A percentile compares a stretch with the other conserved stretches of the same genome.
Evolutionary conservation across 2,329 filamentous ascomycete species (phyloP).

Genomic region (Septoria petroselini): DNA sequence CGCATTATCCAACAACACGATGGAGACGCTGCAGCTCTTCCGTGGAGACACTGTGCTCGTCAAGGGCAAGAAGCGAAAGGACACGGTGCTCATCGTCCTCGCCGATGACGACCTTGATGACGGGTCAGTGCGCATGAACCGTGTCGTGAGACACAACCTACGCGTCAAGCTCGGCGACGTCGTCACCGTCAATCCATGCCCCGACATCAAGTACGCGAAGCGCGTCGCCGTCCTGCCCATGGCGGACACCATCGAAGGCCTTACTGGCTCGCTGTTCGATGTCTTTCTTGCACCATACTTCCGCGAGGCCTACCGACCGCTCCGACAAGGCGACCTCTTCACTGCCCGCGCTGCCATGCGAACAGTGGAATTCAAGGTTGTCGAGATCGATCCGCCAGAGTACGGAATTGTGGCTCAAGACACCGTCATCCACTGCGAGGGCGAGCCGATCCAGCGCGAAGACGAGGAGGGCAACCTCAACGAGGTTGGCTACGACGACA

Average conservation of each 20-base stretch:
- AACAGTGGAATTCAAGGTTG: constrained; percentile 99
- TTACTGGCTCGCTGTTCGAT: constrained; percentile 96
- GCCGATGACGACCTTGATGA: constrained; percentile 98
- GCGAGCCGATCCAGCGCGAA: constrained; percentile 93
- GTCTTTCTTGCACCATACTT: constrained; percentile 99
- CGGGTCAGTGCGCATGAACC: constrained; percentile 94
- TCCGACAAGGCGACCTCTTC: constrained; percentile 96
- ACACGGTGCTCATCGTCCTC: constrained; percentile 95
- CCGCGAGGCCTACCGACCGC: constrained; percentile 95
- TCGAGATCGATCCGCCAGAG: constrained; percentile 96
- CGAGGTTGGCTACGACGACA: constrained; percentile 98
- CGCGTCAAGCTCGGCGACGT: constrained; percentile 98
- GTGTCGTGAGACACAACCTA: constrained; percentile 96
- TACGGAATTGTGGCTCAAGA: constrained; percentile 98
- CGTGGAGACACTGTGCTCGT: constrained; percentile 96
- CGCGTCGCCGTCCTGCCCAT: constrained; percentile 97
- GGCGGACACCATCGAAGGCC: constrained; percentile 94
- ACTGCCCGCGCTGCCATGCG: constrained; percentile 97
- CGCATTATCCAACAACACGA: constrained; percentile 94
- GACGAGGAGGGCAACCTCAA: constrained; percentile 99
- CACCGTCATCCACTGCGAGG: constrained; percentile 98
- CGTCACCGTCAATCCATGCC: constrained; percentile 94
- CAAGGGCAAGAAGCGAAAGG: constrained; percentile 99
- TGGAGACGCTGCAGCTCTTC: constrained; percentile 98
- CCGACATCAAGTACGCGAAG: constrained; percentile 99